Percentiles rank a stretch among this genome's conserved stretches.
These are phyloP conservation scores for Salix viminalis DNA, from an alignment of 345 rosid genomes.

Conservation along the genomic window DNA sequence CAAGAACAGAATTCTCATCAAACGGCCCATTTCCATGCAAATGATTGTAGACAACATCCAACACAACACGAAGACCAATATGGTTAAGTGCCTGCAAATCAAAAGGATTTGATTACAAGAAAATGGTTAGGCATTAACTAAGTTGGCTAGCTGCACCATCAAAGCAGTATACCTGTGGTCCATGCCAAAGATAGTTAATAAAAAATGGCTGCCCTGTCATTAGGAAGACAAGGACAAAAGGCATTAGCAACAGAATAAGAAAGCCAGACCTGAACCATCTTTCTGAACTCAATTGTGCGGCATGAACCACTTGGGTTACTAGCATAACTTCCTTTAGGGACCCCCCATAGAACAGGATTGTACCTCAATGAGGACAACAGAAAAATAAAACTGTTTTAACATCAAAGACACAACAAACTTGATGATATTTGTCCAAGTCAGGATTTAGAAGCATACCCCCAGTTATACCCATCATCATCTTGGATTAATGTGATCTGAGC, in stretches of 20 bases:
- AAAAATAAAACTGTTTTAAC: conserved; percentile 5
- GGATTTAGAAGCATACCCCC: conserved; percentile 66
- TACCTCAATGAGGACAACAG: conserved; percentile 48
- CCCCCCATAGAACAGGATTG: conserved; percentile 95
- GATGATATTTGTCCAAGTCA: not conserved
- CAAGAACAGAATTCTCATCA: conserved; percentile 76
- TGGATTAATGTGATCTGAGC: conserved; percentile 62
- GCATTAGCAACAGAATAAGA: conserved; percentile 4
- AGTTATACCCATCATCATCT: conserved; percentile 79
- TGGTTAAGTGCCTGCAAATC: conserved; percentile 57
- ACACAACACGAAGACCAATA: conserved; percentile 63
- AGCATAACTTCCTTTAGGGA: conserved; percentile 97
- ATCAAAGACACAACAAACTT: not conserved
- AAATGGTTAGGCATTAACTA: conserved; percentile 3
- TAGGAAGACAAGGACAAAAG: not conserved
- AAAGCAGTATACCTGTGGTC: conserved; percentile 6
- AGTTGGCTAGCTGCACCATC: not conserved
- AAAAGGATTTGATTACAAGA: conserved; percentile 6
- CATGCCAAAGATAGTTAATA: conserved; percentile 1
- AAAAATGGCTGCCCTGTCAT: not conserved
- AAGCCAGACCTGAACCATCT: conserved; percentile 80
- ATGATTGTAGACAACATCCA: conserved; percentile 97
- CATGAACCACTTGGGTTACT: conserved; percentile 65
- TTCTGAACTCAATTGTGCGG: conserved; percentile 78
- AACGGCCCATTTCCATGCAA: conserved; percentile 80